Evolutionary conservation across 768 basidiomycete species (phyloP).

Genomic region (Sutorius australiensis): DNA sequence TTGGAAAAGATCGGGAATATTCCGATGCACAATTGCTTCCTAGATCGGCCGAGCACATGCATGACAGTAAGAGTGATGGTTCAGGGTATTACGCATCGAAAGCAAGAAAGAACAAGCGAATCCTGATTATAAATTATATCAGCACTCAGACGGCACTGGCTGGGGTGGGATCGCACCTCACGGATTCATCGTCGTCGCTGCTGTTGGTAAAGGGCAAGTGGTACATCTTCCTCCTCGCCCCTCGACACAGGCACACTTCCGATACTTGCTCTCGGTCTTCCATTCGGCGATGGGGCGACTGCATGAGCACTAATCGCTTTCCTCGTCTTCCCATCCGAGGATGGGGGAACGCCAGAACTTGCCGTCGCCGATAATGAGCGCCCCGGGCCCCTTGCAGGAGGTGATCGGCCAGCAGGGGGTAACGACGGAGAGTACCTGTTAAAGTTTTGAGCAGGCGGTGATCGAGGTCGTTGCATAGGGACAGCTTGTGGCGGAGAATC

Average conservation of each 20-base stretch:
- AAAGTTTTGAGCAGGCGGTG: slow-evolving; percentile 46
- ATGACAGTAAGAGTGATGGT: neutral
- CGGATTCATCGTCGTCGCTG: slow-evolving; percentile 50
- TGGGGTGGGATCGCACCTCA: slow-evolving; percentile 8
- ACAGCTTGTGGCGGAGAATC: slow-evolving; percentile 27
- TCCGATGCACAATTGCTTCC: slow-evolving; percentile 21
- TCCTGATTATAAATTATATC: slow-evolving; percentile 7
- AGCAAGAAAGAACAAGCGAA: neutral
- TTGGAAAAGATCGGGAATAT: slow-evolving; percentile 23
- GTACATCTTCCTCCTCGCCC: slow-evolving; percentile 74
- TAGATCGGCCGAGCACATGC: slow-evolving; percentile 22
- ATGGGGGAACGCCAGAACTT: slow-evolving; percentile 32
- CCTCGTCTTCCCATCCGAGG: slow-evolving; percentile 50
- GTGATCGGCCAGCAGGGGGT: slow-evolving; percentile 20
- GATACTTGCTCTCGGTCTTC: slow-evolving; percentile 39
- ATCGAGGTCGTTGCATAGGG: slow-evolving; percentile 44
- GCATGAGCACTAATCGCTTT: slow-evolving; percentile 70
- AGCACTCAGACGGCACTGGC: slow-evolving; percentile 1
- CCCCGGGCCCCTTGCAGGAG: slow-evolving; percentile 41
- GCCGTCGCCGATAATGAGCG: slow-evolving; percentile 74
- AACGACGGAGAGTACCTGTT: slow-evolving; percentile 36
- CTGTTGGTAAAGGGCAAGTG: slow-evolving; percentile 76
- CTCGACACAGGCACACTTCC: slow-evolving; percentile 32
- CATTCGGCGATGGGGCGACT: slow-evolving; percentile 34
- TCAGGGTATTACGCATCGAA: slow-evolving; percentile 6